Conservation (phyloP, 495 filamentous ascomycete species). For the Oidiodendron maius region DNA sequence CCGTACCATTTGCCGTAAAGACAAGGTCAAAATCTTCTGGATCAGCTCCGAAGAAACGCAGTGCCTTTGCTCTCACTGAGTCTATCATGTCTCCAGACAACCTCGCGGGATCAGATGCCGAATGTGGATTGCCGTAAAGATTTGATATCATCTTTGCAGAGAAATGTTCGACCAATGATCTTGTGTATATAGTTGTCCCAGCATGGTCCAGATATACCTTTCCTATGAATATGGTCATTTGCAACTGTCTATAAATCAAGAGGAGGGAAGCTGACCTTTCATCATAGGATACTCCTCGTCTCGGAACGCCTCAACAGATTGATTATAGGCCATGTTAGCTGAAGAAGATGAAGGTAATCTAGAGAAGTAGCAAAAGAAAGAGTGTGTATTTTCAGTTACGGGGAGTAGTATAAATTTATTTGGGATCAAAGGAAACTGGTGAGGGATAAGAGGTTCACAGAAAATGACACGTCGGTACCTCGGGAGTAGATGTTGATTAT, state of each 20-base stretch:
- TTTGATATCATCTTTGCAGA: slow-evolving; percentile 48
- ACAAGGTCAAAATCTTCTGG: slow-evolving; percentile 78
- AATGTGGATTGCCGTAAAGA: slow-evolving; percentile 84
- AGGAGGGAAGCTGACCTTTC: slow-evolving; percentile 49
- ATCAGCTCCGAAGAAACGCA: slow-evolving; percentile 77
- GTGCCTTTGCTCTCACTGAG: slow-evolving; percentile 60
- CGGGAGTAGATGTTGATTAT: no score
- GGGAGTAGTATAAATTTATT: no score
- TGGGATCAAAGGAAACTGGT: no score
- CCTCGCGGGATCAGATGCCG: slow-evolving; percentile 71
- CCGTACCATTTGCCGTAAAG: slow-evolving; percentile 88
- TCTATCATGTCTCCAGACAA: slow-evolving; percentile 66
- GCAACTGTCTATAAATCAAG: background rate
- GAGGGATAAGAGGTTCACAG: no score
- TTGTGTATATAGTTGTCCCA: slow-evolving; percentile 74
- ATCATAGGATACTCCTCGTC: slow-evolving; percentile 75
- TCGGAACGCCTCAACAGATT: slow-evolving; percentile 59
- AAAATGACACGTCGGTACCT: no score
- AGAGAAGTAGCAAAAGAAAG: no score
- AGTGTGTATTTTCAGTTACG: no score
- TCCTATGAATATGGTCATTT: slow-evolving; percentile 34
- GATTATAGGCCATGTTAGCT: slow-evolving; percentile 44
- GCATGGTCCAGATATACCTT: slow-evolving; percentile 87
- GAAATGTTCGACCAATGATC: slow-evolving; percentile 72
- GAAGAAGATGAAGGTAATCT: background rate